phyloP scores from a whole-genome alignment of 75 land plant species.

The Pseudotsuga menziesii region DNA sequence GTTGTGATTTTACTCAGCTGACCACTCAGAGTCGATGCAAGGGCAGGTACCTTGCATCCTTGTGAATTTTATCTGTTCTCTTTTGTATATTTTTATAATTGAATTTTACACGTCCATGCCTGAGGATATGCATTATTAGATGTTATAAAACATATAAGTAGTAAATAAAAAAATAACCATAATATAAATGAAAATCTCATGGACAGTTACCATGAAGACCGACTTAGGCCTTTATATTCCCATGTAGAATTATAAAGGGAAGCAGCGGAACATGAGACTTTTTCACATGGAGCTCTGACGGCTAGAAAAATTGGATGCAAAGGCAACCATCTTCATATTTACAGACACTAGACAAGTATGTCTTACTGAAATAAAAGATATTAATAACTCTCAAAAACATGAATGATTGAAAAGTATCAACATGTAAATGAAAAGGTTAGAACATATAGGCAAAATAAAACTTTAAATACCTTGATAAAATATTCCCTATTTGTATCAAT shows the following conservation, averaged over 20 bases:
- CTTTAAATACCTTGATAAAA: too few relatives aligned
- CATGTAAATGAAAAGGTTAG: too few relatives aligned
- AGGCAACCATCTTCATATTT: background rate
- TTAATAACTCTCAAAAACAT: too few relatives aligned
- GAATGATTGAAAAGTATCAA: too few relatives aligned
- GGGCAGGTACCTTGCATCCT: background rate
- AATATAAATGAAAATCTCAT: background rate
- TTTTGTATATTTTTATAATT: background rate
- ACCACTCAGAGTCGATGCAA: background rate
- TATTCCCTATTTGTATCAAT: too few relatives aligned
- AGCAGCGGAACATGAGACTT: background rate
- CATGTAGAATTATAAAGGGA: background rate
- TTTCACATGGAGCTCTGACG: slow-evolving; percentile 1
- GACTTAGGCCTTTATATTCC: background rate
- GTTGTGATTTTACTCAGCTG: slow-evolving; percentile 1
- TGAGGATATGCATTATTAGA: background rate
- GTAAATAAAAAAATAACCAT: background rate
- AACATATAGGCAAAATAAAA: too few relatives aligned
- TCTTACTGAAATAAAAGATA: too few relatives aligned
- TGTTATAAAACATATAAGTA: background rate
- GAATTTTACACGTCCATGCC: background rate
- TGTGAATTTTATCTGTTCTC: background rate
- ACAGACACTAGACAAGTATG: too few relatives aligned
- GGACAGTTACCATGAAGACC: background rate
- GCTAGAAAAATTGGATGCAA: background rate